Conservation (phyloP, 495 filamentous ascomycete genomes). For the Trichodelitschia bisporula region DNA sequence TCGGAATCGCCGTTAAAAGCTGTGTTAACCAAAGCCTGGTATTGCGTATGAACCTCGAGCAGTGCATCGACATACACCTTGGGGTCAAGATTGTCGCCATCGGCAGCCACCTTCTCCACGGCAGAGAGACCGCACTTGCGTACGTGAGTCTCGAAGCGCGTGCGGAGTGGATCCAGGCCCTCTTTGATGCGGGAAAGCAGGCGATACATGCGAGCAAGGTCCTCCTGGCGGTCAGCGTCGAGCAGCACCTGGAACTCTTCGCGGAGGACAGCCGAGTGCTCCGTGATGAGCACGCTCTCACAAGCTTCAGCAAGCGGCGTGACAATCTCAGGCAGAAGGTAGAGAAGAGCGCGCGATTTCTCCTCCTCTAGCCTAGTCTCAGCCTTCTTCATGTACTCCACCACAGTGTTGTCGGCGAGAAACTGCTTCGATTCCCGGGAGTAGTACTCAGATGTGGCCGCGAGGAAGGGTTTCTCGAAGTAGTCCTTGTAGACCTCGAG, state of each 20-base stretch:
- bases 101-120: slow-evolving; percentile 73
- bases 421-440: slow-evolving; percentile 82
- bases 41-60: slow-evolving; percentile 80
- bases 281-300: slow-evolving; percentile 68
- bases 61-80: slow-evolving; percentile 92
- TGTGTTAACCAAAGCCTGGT: slow-evolving; percentile 69
- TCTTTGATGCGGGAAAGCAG: slow-evolving; percentile 78
- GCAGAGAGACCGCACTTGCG: slow-evolving; percentile 66
- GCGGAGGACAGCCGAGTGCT: slow-evolving; percentile 57
- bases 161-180: slow-evolving; percentile 70
- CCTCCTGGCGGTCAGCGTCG: slow-evolving; percentile 82
- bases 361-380: slow-evolving; percentile 81
- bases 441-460: slow-evolving; percentile 66
- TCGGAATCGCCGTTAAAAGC: slow-evolving; percentile 92
- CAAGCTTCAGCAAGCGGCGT: slow-evolving; percentile 64
- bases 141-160: slow-evolving; percentile 80
- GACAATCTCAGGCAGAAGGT: slow-evolving; percentile 74
- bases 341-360: slow-evolving; percentile 79
- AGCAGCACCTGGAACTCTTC: slow-evolving; percentile 95
- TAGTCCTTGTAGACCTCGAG: slow-evolving; percentile 79
- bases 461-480: slow-evolving; percentile 83
- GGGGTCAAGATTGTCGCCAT: slow-evolving; percentile 77
- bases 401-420: slow-evolving; percentile 86
- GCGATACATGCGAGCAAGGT: slow-evolving; percentile 90
- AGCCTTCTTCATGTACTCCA: slow-evolving; percentile 99